Evolutionary conservation across 2,329 filamentous ascomycete species (phyloP).

Genomic region (Diaporthe batatas): DNA sequence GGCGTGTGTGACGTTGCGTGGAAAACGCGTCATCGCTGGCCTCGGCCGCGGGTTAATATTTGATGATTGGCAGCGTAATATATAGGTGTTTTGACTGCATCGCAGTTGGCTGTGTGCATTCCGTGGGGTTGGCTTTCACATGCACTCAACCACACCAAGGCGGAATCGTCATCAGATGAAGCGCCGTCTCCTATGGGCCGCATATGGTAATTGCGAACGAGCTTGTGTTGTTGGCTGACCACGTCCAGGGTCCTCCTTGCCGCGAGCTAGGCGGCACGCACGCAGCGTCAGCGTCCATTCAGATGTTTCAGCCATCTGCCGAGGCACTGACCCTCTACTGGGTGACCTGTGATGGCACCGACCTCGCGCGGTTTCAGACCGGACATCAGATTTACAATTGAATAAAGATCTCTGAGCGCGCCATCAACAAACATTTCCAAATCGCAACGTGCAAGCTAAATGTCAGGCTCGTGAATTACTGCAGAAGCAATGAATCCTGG

Average conservation of each 20-base stretch:
- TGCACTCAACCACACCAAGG: background rate
- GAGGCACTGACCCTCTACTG: constrained; percentile 23
- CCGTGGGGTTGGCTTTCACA: constrained; percentile 17
- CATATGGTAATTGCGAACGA: constrained; percentile 27
- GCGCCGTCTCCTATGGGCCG: background rate
- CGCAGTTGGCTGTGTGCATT: background rate
- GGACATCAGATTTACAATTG: background rate
- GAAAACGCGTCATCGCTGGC: background rate
- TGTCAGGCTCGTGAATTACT: background rate
- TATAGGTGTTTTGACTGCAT: background rate
- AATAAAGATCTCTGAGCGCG: constrained; percentile 33
- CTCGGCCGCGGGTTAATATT: background rate
- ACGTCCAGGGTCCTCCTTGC: constrained; percentile 33
- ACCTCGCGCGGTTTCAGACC: background rate
- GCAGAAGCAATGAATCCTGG: constrained; percentile 31
- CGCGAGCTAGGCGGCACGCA: background rate
- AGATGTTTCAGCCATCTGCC: constrained; percentile 35
- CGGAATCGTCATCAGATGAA: background rate
- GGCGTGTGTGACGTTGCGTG: background rate
- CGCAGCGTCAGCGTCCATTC: constrained; percentile 6
- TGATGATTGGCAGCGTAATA: background rate
- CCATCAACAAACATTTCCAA: background rate
- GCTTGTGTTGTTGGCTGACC: background rate
- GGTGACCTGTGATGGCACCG: constrained; percentile 26
- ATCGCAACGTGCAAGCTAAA: background rate